Evolutionary conservation across 2,329 filamentous ascomycete species (phyloP).

Genomic region (Monosporascus cannonballus): DNA sequence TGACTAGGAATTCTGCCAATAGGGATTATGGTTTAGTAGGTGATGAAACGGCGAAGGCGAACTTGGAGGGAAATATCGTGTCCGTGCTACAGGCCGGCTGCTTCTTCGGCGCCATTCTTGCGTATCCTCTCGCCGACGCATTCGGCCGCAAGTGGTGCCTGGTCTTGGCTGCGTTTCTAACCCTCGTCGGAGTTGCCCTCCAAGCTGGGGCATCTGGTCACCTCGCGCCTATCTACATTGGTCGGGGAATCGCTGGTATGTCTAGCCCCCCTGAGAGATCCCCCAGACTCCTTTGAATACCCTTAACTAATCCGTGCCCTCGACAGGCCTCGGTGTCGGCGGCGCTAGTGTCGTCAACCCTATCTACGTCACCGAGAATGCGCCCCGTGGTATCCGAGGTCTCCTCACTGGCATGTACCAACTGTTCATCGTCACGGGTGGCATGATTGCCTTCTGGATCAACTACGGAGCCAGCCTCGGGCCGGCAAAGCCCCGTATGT

Average conservation of each 20-base stretch:
- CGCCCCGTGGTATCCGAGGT: constrained; percentile 37
- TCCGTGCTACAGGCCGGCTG: constrained; percentile 44
- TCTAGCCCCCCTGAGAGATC: not conserved
- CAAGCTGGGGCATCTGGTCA: constrained; percentile 53
- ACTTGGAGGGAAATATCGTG: constrained; percentile 60
- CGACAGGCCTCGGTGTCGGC: constrained; percentile 34
- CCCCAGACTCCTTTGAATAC: not conserved
- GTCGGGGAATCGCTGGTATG: constrained; percentile 44
- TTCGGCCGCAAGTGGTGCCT: constrained; percentile 50
- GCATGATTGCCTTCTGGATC: constrained; percentile 41
- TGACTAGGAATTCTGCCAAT: constrained; percentile 4
- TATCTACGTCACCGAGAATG: constrained; percentile 39
- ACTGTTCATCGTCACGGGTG: constrained; percentile 39
- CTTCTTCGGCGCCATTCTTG: constrained; percentile 34
- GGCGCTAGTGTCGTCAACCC: constrained; percentile 37
- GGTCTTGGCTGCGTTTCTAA: constrained; percentile 47
- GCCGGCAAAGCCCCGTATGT: constrained; percentile 24
- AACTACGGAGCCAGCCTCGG: constrained; percentile 43
- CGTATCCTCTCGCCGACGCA: constrained; percentile 44
- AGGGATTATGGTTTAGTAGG: constrained; percentile 47
- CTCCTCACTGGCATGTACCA: constrained; percentile 39
- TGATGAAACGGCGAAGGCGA: constrained; percentile 37
- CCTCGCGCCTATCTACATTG: constrained; percentile 55
- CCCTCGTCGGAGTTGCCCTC: constrained; percentile 53
- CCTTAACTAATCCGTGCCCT: not conserved